A percentile compares a stretch with the other conserved stretches of the same genome.
phyloP scores from a whole-genome alignment of 2,329 filamentous ascomycete genomes.

The Colletotrichum falcatum region DNA sequence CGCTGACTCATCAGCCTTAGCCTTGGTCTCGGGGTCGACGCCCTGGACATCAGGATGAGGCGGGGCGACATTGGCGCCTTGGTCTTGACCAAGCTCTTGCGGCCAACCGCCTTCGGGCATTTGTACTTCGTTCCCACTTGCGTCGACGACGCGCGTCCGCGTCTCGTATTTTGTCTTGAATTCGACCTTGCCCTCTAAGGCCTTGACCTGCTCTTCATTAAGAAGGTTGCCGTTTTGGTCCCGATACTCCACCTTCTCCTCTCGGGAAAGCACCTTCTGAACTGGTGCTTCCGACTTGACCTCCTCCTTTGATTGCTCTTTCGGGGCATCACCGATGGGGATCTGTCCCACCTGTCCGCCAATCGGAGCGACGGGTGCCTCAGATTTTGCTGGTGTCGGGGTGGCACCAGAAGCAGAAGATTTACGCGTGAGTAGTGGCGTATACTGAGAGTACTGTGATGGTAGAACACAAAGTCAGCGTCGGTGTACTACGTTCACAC shows the following conservation, averaged over 20 bases:
- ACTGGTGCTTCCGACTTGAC: conserved; percentile 63
- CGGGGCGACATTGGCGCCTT: conserved; percentile 61
- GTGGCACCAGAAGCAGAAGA: conserved; percentile 21
- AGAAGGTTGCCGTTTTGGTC: conserved; percentile 94
- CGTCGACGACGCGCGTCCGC: conserved; percentile 86
- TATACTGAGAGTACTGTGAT: conserved; percentile 40
- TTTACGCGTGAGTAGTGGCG: conserved; percentile 24
- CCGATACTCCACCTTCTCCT: conserved; percentile 92
- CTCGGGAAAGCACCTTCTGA: conserved; percentile 65
- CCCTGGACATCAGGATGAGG: conserved; percentile 73
- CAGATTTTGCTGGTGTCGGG: conserved; percentile 29
- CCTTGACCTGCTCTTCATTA: conserved; percentile 83
- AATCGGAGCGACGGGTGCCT: conserved; percentile 30
- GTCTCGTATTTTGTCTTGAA: conserved; percentile 98
- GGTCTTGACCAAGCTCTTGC: conserved; percentile 44
- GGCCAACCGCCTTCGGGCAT: conserved; percentile 56
- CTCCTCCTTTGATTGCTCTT: conserved; percentile 48
- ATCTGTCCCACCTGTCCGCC: conserved; percentile 45
- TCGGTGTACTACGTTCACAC: conserved; percentile 2
- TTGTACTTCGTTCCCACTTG: conserved; percentile 80
- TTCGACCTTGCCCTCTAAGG: conserved; percentile 90
- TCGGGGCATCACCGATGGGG: conserved; percentile 44
- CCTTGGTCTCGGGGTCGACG: conserved; percentile 68
- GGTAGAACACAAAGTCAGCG: conserved; percentile 27
- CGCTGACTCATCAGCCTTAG: conserved; percentile 53